These are phyloP conservation scores for Eustoma russellianum DNA, from an alignment of 257 asterid genomes.

Conservation along the genomic window DNA sequence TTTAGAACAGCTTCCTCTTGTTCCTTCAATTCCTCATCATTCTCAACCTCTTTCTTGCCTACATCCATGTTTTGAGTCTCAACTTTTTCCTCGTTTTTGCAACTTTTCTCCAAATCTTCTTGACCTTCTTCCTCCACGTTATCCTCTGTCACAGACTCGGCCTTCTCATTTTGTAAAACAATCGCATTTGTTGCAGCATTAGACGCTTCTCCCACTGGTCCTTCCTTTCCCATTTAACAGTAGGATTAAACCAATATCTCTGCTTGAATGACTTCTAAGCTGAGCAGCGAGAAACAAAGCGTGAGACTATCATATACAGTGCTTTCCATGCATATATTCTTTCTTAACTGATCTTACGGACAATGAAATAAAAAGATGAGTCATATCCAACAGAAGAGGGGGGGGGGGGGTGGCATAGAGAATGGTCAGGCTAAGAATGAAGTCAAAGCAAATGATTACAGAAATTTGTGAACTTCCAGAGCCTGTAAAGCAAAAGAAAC, in stretches of 20 bases:
- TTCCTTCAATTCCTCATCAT: conserved; percentile 12
- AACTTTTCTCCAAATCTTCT: conserved; percentile 21
- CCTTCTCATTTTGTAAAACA: conserved; percentile 7
- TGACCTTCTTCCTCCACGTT: conserved; percentile 22
- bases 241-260: conserved; percentile 4
- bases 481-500: too few species aligned
- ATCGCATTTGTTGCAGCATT: conserved; percentile 35
- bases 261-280: conserved; percentile 2
- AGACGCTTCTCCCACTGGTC: conserved; percentile 29
- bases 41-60: conserved; percentile 30
- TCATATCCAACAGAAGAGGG: too few species aligned
- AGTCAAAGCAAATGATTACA: too few species aligned
- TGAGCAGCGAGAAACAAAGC: conserved; percentile 2
- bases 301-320: not conserved
- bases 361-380: not conserved
- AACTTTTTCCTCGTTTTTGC: conserved; percentile 12
- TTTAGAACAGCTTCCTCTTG: conserved; percentile 16
- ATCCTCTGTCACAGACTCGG: not conserved
- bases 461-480: too few species aligned
- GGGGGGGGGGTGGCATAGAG: too few species aligned
- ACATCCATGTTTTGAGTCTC: conserved; percentile 34
- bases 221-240: conserved; percentile 56
- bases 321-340: not conserved
- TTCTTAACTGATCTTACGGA: not conserved
- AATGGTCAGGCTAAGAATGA: too few species aligned